Evolutionary conservation across 164 flowering plant species (phyloP), one percentile per base, ranked within the genome.

Genomic region (Kingdonia uniflora): DNA sequence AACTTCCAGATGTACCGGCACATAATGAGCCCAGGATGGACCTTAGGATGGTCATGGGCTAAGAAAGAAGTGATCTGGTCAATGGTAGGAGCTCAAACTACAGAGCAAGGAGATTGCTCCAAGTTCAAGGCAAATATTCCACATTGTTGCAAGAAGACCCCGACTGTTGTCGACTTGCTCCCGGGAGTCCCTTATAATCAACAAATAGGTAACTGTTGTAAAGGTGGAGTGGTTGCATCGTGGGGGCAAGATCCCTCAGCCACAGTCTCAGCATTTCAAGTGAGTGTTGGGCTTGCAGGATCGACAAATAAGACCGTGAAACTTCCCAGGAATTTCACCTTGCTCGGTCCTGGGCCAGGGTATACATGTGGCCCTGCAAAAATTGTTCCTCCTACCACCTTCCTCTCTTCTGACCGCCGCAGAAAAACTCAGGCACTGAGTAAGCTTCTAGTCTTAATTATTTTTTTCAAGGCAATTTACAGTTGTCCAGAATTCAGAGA

Each of bases 31-130:
- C 88, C 88, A 2, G 85, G 88, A 0, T 80, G 88, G 88, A 74
- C 74, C 2, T 54, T 82, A 21, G 63, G 64, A 23, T 81, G 87
- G 87, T 12, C 61, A 14, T 81, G 87, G 86, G 68, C 80, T 11
- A 80, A 76, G 60, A 80, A 74, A 57, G 86, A 80, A 54, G 86
- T 80, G 50, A 78, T 81, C 3, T 81, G 83, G 87, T 59, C 81
- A 3, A 76, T 81, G 71, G 72, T 73, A 14, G 87, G 87, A 42
- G 74, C 81, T 11, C 83, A 81, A 60, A 56, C 87, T 11, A 78
- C 87, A 6, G 82, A 80, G 44, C 85, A 75, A 65, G 85, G 85
- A 17, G 85, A 80, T 40, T 80, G 85, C 43, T 80, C 85, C 24
- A 73, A 69, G 67, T 80, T 76, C 67, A 80, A 77, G 54, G 82